A percentile compares a stretch with the other conserved stretches of the same genome.
Evolutionary conservation across 2,329 filamentous ascomycete genomes (phyloP).

Genomic region (Ophiostoma piceae): DNA sequence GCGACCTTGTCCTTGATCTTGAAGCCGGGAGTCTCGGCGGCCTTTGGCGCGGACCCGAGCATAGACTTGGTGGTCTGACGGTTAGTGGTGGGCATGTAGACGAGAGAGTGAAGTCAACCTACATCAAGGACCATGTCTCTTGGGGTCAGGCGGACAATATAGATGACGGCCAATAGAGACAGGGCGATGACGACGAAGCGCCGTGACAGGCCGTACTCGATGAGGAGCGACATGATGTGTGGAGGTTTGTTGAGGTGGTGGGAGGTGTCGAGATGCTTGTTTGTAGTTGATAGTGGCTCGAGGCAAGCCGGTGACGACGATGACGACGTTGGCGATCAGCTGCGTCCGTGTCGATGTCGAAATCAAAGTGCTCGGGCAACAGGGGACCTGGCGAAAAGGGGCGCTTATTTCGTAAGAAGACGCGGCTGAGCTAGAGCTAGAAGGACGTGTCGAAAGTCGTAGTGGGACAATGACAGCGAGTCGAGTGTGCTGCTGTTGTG

Average conservation of each 20-base stretch:
- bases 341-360: background rate
- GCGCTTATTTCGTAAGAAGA: background rate
- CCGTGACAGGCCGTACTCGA: constrained; percentile 26
- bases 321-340: background rate
- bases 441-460: background rate
- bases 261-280: too few species aligned
- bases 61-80: constrained; percentile 2
- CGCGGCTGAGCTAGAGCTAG: background rate
- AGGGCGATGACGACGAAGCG: constrained; percentile 23
- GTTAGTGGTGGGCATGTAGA: background rate
- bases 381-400: constrained; percentile 1
- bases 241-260: background rate
- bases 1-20: constrained; percentile 28
- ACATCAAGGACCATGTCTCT: constrained; percentile 19
- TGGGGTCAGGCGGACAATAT: constrained; percentile 25
- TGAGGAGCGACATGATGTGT: constrained; percentile 18
- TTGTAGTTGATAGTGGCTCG: background rate
- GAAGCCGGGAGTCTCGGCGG: constrained; percentile 2
- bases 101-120: background rate
- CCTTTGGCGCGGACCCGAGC: constrained; percentile 4
- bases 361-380: background rate
- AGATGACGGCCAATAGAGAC: constrained; percentile 25
- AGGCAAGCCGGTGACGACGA: background rate
- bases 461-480: background rate
- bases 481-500: background rate